These are phyloP conservation scores for Candida fluviatilis DNA, from an alignment of 805 yeast species.

Conservation along the genomic window DNA sequence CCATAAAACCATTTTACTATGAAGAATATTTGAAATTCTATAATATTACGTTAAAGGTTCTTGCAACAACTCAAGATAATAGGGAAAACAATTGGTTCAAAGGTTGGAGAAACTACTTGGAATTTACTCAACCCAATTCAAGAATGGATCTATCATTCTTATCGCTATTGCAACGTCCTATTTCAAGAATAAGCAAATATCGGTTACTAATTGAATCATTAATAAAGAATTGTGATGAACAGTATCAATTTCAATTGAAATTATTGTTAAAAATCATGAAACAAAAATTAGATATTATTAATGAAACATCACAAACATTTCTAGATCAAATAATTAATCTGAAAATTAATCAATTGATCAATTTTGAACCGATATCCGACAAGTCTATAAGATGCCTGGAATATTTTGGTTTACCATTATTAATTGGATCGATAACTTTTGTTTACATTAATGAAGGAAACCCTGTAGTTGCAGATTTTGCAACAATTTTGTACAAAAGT, in stretches of 20 bases:
- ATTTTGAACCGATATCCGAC: slow-evolving; percentile 8
- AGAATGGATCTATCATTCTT: slow-evolving; percentile 47
- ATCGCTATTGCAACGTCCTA: slow-evolving; percentile 53
- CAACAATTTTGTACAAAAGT: slow-evolving; percentile 45
- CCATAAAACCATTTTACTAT: slow-evolving; percentile 1
- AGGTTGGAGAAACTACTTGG: slow-evolving; percentile 35
- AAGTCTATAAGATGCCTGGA: slow-evolving; percentile 22
- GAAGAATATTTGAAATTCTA: slow-evolving; percentile 17
- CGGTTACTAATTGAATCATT: slow-evolving; percentile 44
- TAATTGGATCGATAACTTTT: slow-evolving; percentile 40
- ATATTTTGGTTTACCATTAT: slow-evolving; percentile 43
- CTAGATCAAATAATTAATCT: slow-evolving; percentile 18
- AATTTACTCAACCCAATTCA: slow-evolving; percentile 37
- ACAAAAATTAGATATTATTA: slow-evolving; percentile 20
- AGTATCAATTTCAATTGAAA: slow-evolving; percentile 22
- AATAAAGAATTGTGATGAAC: slow-evolving; percentile 1
- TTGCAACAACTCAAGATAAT: neutral
- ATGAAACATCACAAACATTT: slow-evolving; percentile 18
- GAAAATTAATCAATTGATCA: slow-evolving; percentile 11
- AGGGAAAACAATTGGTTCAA: slow-evolving; percentile 16
- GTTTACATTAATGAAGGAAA: slow-evolving; percentile 33
- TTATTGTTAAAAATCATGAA: slow-evolving; percentile 13
- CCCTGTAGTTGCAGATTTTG: slow-evolving; percentile 18
- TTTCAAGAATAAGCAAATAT: slow-evolving; percentile 47
- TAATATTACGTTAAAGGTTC: slow-evolving; percentile 5